Evolutionary conservation across 495 filamentous ascomycete genomes (phyloP), one percentile per base, ranked within the genome.

Genomic region (Penicillium dipodomyicola): DNA sequence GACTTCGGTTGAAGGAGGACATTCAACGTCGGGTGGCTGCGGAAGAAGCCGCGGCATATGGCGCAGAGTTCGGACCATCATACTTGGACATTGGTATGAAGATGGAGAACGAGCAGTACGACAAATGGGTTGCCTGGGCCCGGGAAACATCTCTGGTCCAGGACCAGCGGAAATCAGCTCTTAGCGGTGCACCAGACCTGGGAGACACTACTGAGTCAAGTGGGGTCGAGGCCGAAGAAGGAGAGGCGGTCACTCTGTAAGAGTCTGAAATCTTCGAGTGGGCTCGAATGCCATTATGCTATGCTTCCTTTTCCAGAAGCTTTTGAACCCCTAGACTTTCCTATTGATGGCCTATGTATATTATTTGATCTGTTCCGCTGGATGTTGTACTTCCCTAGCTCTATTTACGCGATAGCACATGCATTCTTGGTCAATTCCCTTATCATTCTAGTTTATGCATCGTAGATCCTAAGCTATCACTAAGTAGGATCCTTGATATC

Each of bases 101-200:
- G 54, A 72, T 95, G 56, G 94, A 98, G 74, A 85, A 92, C 72
- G 68, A 80, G 64, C 74, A 82, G 41, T 92, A 82, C 66, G 88
- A 96, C 65, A 64, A 70, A 50, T 97, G 93, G 94, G 89, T 89
- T 80, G 72, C 62, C 39, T 95, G 90, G 89, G 94, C 94, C 20
- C 70, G 68, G 48, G 71, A 73, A 52, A 73, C 86, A 67, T 71
- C 80, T 29, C 68, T 72, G 25, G 14, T 75, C 1, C 49, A 62
- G 25, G 67, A 67, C 12, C 72, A 74, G 45, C 66, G 58, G 44
- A 17, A 41, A 9, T 67, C 68, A 20, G 62, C 72, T 22, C 67
- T 74, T 20, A 59, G 55, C 25, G 74, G 69, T 40, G 68, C 69
- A 14, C 71, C 75, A 8, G 72, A 71, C 17, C 19, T 54, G 20